Evolutionary conservation across 345 rosid genomes (phyloP), one percentile per base, ranked within the genome.

Genomic region (Firmiana major): DNA sequence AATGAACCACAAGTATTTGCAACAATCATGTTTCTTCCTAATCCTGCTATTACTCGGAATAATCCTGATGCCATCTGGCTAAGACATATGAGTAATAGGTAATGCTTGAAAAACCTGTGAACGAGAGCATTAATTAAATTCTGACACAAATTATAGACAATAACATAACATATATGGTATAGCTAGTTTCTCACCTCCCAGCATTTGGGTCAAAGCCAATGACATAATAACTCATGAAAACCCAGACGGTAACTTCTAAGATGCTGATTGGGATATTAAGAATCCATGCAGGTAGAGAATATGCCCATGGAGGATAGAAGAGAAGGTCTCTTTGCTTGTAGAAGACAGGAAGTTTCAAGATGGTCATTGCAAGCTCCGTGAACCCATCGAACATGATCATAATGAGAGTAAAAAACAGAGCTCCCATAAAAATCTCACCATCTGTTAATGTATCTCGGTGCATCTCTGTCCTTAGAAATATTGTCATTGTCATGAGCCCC

Each of bases 281-380:
- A 71, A 94, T 83, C 90, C 94, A 91, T 57, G 92, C 76, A 21
- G 97, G 97, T 49, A 93, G 80, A 68, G 95, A 89, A 81, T 93
- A 94, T 43, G 97, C 91, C 98, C 98, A 94, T 19, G 97, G 31
- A 68, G 98, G 97, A 80, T 83, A 94, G 83, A 93, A 94, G 53
- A 88, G 88, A 70, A 89, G 81, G 82, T 94, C 94, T 77, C 95
- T 87, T 78, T 94, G 97, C 89, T 94, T 94, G 91, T 88, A 94
- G 83, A 94, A 94, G 82, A 94, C 92, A 3, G 95, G 95, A 73
- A 93, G 91, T 49, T 92, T 91, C 84, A 87, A 68, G 79, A 89
- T 88, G 63, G 93, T 85, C 97, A 94, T 76, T 5, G 90, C 75
- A 19, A 94, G 88, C 86, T 94, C 98, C 19, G 97, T 81, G 83